phyloP scores from a whole-genome alignment of 305 asterid species.

The Withania somnifera region DNA sequence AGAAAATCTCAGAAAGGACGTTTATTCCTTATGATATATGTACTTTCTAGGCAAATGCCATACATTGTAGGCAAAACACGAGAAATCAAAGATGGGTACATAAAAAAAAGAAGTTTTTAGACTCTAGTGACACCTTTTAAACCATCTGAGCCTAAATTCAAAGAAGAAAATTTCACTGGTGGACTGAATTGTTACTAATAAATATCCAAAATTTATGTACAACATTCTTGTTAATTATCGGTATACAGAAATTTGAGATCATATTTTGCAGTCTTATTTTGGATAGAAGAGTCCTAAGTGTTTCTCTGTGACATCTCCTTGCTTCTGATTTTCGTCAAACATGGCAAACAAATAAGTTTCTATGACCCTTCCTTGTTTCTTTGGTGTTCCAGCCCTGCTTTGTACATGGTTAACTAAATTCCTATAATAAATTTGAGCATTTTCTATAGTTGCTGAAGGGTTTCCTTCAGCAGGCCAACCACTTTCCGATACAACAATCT shows the following conservation, averaged over 20 bases:
- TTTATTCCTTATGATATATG: no score
- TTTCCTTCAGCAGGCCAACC: slow-evolving; percentile 36
- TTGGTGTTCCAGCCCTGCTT: slow-evolving; percentile 20
- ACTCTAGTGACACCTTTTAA: background rate
- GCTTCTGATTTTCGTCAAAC: slow-evolving; percentile 36
- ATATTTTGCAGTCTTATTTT: no score
- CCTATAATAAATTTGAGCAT: slow-evolving; percentile 16
- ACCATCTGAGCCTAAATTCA: background rate
- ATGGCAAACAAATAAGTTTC: slow-evolving; percentile 43
- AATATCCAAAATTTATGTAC: no score
- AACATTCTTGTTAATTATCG: no score
- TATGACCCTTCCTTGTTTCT: slow-evolving; percentile 14
- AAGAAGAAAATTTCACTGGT: no score
- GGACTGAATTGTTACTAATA: no score
- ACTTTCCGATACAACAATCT: slow-evolving; percentile 27
- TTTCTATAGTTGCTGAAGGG: slow-evolving; percentile 15
- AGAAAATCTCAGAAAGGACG: no score
- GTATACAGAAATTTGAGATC: no score
- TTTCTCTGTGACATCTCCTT: slow-evolving; percentile 15
- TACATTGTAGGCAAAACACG: no score
- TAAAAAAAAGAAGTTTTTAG: background rate
- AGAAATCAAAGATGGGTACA: background rate
- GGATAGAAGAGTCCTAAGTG: slow-evolving; percentile 32
- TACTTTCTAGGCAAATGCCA: no score
- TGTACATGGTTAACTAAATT: slow-evolving; percentile 24